Evolutionary conservation across 148 eudicot species (phyloP), one percentile per base, ranked within the genome.

Genomic region (Nepenthes mirabilis): DNA sequence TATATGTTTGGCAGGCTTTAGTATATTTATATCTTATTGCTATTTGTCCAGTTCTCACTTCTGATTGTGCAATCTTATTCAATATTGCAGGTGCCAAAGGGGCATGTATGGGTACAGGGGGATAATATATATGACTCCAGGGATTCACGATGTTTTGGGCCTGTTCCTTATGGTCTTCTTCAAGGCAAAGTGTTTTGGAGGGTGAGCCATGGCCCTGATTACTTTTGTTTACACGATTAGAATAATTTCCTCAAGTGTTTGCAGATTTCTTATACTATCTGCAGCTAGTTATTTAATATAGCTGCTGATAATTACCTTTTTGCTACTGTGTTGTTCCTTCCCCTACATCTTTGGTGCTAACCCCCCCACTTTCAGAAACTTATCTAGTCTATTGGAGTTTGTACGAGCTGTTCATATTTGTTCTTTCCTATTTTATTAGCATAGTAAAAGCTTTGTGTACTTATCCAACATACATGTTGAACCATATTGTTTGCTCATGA

Each of bases 61-160:
- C 9, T 1, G 1, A 9, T 9, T 52, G 50, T 3, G n/a, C 56
- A 7, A 37, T 33, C 33, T 14, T 2, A 1, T 37, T 61, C 43
- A 49, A 34, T 69, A 9, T 40, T 75, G 9, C 56, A 90, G 97
- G 88, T 90, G 36, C 94, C 90, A 60, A 79, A 86, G 75, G 97
- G 97, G 57, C 87, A 81, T 74, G 60, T 89, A 47, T 89, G 93
- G 96, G 61, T 85, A 33, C 87, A 89, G 58, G 97, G 97, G 55
- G 97, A 91, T 71, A 90, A 90, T 65, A 71, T 73, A 49, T 77
- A 75, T 58, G 59, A 34, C 9, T 80, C 89, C 4, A 66, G 50
- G 14, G 97, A 90, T 82, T 90, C 97, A 34, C 80, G 85, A 66
- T 57, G 63, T 2, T 91, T 82, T 74, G 97, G 97, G 4, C 68